phyloP scores from a whole-genome alignment of 495 filamentous ascomycete genomes.

The Cairneyella variabilis region DNA sequence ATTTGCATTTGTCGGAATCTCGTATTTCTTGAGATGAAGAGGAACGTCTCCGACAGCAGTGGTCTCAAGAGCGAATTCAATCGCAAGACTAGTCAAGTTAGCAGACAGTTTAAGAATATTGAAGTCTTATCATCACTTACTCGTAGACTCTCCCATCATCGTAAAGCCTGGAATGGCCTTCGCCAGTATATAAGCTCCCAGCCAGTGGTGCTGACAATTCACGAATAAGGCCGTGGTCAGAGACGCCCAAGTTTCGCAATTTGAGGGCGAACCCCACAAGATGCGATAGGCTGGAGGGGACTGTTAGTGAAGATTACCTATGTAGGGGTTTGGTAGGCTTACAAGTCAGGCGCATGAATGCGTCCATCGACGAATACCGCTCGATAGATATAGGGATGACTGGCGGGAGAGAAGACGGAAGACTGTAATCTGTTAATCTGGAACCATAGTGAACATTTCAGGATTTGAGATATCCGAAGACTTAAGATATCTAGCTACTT shows the following conservation, averaged over 20 bases:
- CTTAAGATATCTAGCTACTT: too few species aligned
- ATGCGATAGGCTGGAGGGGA: conserved; percentile 63
- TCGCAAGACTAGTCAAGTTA: conserved; percentile 57
- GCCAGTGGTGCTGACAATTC: conserved; percentile 87
- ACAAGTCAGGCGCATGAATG: conserved; percentile 90
- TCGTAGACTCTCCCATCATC: conserved; percentile 87
- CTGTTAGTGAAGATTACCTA: conserved; percentile 10
- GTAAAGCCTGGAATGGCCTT: conserved; percentile 91
- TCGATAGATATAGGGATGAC: conserved; percentile 88
- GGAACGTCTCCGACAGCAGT: conserved; percentile 54
- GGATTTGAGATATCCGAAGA: too few species aligned
- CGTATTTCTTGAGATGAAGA: conserved; percentile 46
- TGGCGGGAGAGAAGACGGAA: conserved; percentile 74
- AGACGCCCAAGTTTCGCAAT: conserved; percentile 84
- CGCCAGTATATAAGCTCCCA: conserved; percentile 85
- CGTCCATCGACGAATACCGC: conserved; percentile 93
- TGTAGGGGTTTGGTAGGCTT: conserved; percentile 25
- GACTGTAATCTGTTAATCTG: conserved; percentile 48
- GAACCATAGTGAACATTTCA: too few species aligned
- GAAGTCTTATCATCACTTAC: conserved; percentile 52
- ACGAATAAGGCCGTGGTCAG: conserved; percentile 89
- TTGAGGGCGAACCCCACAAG: conserved; percentile 92
- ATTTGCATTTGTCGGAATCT: conserved; percentile 50
- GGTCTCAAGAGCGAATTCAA: conserved; percentile 83
- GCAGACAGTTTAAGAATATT: too few species aligned